Conservation (phyloP, 768 basidiomycete species). For the Cantharellus cinnabarinus region DNA sequence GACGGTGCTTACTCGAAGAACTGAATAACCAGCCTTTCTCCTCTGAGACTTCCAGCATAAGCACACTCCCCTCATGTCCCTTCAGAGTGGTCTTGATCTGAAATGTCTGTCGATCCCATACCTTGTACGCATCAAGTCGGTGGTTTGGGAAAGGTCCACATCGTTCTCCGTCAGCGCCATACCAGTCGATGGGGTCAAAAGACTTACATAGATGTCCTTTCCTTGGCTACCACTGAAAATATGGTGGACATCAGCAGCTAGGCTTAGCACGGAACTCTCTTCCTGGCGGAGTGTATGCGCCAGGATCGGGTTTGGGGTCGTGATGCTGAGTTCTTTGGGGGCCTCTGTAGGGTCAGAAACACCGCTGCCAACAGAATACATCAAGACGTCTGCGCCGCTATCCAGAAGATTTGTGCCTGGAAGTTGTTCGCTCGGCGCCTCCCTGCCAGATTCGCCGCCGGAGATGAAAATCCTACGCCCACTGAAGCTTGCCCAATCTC, state of each 20-base stretch:
- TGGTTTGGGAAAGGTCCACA: conserved; percentile 1
- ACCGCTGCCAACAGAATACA: too few species aligned
- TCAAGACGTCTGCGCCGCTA: too few species aligned
- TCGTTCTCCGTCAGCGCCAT: background rate
- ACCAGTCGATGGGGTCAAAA: background rate
- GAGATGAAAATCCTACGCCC: too few species aligned
- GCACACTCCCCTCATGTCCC: conserved; percentile 71
- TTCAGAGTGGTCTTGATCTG: conserved; percentile 44
- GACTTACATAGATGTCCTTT: conserved; percentile 48
- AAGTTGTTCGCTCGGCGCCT: too few species aligned
- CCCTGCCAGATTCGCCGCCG: too few species aligned
- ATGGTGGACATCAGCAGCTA: conserved; percentile 48
- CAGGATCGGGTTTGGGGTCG: conserved; percentile 25
- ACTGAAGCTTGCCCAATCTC: too few species aligned
- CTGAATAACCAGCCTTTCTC: conserved; percentile 78
- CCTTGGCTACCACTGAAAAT: conserved; percentile 75
- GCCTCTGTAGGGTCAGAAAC: background rate
- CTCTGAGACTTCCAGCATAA: conserved; percentile 54
- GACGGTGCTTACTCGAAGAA: conserved; percentile 43
- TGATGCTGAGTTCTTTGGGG: background rate
- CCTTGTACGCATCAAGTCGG: conserved; percentile 26
- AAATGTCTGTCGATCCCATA: conserved; percentile 64
- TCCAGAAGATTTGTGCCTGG: too few species aligned
- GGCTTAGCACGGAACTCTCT: conserved; percentile 48
- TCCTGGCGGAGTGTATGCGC: conserved; percentile 53